Conservation (phyloP, 441 rosid species). For the Sinapis alba region DNA sequence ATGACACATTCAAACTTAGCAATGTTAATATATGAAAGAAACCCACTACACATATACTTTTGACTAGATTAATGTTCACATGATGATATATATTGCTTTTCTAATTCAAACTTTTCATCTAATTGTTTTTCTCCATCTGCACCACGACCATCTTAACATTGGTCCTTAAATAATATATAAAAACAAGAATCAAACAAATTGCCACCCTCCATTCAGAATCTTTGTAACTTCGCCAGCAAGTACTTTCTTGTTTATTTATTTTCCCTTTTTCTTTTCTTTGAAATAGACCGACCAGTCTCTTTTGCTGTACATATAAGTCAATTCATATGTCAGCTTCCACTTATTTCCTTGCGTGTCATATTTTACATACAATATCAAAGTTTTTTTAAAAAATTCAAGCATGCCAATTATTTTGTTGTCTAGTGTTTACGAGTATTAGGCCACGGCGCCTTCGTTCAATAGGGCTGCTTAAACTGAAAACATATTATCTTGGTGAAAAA, state of each 20-base stretch:
- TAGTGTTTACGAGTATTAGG: neutral
- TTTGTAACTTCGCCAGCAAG: constrained; percentile 19
- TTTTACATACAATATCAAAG: constrained; percentile 2
- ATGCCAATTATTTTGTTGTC: neutral
- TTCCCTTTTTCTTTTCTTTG: neutral
- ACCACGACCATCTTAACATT: neutral
- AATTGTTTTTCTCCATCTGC: neutral
- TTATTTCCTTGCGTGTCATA: constrained; percentile 24
- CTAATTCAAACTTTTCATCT: neutral
- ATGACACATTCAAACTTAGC: neutral
- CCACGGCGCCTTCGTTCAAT: neutral
- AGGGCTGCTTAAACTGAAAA: neutral
- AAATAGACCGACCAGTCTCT: constrained; percentile 19
- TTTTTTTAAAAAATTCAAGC: neutral
- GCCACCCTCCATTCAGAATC: constrained; percentile 5
- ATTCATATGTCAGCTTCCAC: constrained; percentile 32
- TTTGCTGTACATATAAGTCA: constrained; percentile 12
- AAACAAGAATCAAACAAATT: constrained; percentile 11
- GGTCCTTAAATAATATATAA: neutral
- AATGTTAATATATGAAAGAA: neutral
- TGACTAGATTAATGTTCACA: constrained; percentile 7
- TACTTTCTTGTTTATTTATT: constrained; percentile 5
- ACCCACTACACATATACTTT: neutral
- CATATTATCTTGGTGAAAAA: no score
- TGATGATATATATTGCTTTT: neutral